Evolutionary conservation across 1,284 basidiomycete genomes (phyloP).

Genomic region (Grifola frondosa): DNA sequence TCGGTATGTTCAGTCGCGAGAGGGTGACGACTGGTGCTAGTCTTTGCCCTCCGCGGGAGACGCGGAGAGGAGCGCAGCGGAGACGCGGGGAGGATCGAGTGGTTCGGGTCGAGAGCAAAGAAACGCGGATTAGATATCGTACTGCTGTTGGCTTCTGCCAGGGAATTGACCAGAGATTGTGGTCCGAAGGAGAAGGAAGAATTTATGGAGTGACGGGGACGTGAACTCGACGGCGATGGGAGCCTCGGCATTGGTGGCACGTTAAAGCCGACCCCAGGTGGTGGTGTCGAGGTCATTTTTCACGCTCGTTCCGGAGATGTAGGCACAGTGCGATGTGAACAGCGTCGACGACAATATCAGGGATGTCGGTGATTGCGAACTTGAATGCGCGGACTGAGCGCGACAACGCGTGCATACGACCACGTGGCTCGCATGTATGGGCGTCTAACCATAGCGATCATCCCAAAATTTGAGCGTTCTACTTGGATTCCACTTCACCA

Average conservation of each 20-base stretch:
- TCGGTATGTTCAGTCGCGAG: constrained; percentile 77
- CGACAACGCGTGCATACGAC: constrained; percentile 15
- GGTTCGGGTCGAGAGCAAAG: constrained; percentile 69
- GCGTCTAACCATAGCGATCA: constrained; percentile 11
- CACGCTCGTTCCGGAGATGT: too few relatives aligned
- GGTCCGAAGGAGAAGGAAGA: constrained; percentile 83
- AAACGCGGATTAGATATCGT: constrained; percentile 52
- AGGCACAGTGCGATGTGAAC: too few relatives aligned
- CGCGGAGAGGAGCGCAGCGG: constrained; percentile 64
- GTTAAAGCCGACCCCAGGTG: constrained; percentile 36
- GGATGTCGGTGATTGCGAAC: constrained; percentile 4
- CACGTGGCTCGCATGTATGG: constrained; percentile 11
- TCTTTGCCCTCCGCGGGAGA: constrained; percentile 43
- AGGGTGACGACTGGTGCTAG: constrained; percentile 57
- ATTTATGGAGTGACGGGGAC: constrained; percentile 63
- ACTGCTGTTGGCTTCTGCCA: constrained; percentile 58
- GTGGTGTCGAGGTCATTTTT: constrained; percentile 33
- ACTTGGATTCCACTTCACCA: background rate
- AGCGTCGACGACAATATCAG: background rate
- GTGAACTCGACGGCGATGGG: constrained; percentile 46
- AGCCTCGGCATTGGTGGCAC: constrained; percentile 31
- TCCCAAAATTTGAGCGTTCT: constrained; percentile 10
- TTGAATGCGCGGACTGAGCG: constrained; percentile 8
- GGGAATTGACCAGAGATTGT: constrained; percentile 67
- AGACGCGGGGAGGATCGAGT: constrained; percentile 69